Percentiles rank a stretch among this genome's conserved stretches.
phyloP scores from a whole-genome alignment of 352 stramenopile genomes.

The Phytophthora sp. region DNA sequence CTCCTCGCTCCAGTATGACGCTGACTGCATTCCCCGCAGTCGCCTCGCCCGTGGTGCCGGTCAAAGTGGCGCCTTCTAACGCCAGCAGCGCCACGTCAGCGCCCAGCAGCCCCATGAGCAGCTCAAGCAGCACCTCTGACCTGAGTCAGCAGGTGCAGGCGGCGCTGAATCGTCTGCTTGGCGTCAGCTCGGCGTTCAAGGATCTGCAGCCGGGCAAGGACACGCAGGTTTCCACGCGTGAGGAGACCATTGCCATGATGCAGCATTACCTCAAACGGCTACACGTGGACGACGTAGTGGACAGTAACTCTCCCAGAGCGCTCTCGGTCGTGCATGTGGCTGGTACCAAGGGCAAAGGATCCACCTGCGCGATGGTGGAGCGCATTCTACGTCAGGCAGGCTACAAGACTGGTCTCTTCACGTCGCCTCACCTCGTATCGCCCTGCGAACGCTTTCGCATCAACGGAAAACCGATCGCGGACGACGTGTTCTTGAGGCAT shows the following conservation, averaged over 20 bases:
- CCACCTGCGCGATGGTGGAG: conserved; percentile 89
- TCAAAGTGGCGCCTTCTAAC: conserved; percentile 24
- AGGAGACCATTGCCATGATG: conserved; percentile 85
- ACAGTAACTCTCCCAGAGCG: conserved; percentile 29
- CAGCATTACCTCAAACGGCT: conserved; percentile 77
- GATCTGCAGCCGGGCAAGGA: conserved; percentile 73
- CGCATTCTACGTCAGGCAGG: conserved; percentile 77
- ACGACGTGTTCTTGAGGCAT: conserved; percentile 79
- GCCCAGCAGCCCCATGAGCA: conserved; percentile 35
- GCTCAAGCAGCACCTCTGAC: conserved; percentile 14
- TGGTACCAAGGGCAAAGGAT: conserved; percentile 97
- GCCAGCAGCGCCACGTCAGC: conserved; percentile 30
- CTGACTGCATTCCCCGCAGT: not conserved
- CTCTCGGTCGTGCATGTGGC: conserved; percentile 93
- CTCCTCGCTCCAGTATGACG: conserved; percentile 14
- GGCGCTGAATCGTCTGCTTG: conserved; percentile 62
- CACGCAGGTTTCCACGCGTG: conserved; percentile 68
- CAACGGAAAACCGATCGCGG: conserved; percentile 89
- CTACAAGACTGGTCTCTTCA: conserved; percentile 94
- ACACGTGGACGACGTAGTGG: conserved; percentile 48
- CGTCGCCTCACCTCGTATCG: conserved; percentile 94
- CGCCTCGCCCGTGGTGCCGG: not conserved
- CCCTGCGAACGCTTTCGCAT: conserved; percentile 95
- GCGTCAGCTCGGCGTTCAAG: conserved; percentile 70
- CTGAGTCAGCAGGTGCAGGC: conserved; percentile 53